Conservation (phyloP, 495 filamentous ascomycete species). For the Lichina pygmaea region DNA sequence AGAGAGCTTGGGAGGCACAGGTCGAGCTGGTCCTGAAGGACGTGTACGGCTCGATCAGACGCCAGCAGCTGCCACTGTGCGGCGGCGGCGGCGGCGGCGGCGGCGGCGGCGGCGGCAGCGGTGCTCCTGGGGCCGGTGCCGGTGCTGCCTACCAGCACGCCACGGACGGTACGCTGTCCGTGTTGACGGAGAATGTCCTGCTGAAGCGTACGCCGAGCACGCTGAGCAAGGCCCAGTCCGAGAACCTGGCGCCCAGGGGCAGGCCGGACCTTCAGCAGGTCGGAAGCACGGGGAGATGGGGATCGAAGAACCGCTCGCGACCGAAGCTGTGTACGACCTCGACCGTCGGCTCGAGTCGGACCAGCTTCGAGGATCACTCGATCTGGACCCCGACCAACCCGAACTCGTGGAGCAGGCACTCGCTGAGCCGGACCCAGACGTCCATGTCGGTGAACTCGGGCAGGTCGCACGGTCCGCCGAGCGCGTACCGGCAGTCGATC, state of each 20-base stretch:
- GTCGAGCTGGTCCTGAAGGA: conserved; percentile 75
- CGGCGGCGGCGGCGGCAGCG: conserved; percentile 15
- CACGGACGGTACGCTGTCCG: conserved; percentile 16
- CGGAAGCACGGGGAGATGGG: conserved; percentile 40
- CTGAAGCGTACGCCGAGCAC: conserved; percentile 73
- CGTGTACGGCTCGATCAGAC: conserved; percentile 71
- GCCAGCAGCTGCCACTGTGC: conserved; percentile 48
- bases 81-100: conserved; percentile 27
- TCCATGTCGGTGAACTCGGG: conserved; percentile 79
- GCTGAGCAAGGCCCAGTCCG: conserved; percentile 62
- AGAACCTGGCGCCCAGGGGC: conserved; percentile 32
- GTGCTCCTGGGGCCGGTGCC: background rate
- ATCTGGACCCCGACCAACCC: conserved; percentile 76
- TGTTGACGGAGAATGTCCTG: conserved; percentile 25
- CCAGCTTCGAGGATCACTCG: conserved; percentile 72
- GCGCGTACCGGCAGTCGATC: conserved; percentile 85
- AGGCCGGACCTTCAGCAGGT: background rate
- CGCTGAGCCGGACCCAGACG: conserved; percentile 65
- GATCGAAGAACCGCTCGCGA: conserved; percentile 61
- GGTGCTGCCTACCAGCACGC: background rate
- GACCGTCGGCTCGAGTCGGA: conserved; percentile 71
- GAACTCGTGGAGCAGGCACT: conserved; percentile 87
- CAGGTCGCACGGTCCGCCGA: conserved; percentile 45
- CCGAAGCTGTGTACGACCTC: conserved; percentile 53
- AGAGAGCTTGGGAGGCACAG: conserved; percentile 69